Evolutionary conservation across 2,329 filamentous ascomycete genomes (phyloP), one percentile per base, ranked within the genome.

Genomic region (Aureobasidium sp.): DNA sequence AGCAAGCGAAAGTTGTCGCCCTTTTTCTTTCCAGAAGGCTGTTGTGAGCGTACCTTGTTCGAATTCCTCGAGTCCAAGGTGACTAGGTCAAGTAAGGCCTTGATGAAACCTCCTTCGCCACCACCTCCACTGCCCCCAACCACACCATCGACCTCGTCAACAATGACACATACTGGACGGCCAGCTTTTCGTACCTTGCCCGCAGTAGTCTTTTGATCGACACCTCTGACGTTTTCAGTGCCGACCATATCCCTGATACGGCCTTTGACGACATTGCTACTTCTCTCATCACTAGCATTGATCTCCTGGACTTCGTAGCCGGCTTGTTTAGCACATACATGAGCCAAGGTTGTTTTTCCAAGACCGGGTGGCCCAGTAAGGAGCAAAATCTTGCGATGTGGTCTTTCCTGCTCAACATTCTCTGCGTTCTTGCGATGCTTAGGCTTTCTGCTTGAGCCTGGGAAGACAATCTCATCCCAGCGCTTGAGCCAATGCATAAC

Each of bases 231-330:
- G 63, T 90, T 97, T 73, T 99, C 93, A 0, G 94, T 99, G 0
- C 90, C 92, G 37, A 99, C 82, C 72, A 90, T 93, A 61, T 96
- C 96, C 67, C 90, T 84, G 66, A 99, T 97, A n/a, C 91, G 84
- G 6, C 90, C 91, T 71, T 90, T 94, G 39, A 99, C 94, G 1
- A 99, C 91, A 69, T 93, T 86, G 34, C 84, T 82, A 70, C 91
- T 96, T 68, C 94, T 83, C 71, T 99, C 95, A 70, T 99, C 94
- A 68, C 93, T 97, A 9, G 95, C 94, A 69, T 99, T 99, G 75
- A 99, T 96, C 72, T 99, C 94, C 71, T 97, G 83, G 1, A 96
- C 89, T 69, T 97, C 94, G 69, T 99, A 99, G 0, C 94, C 94
- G 6, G 94, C 94, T 75, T 99, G 94, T 67, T 82, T 87, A 0